phyloP scores from a whole-genome alignment of 208 protist genomes.

The Leishmania mexicana region DNA sequence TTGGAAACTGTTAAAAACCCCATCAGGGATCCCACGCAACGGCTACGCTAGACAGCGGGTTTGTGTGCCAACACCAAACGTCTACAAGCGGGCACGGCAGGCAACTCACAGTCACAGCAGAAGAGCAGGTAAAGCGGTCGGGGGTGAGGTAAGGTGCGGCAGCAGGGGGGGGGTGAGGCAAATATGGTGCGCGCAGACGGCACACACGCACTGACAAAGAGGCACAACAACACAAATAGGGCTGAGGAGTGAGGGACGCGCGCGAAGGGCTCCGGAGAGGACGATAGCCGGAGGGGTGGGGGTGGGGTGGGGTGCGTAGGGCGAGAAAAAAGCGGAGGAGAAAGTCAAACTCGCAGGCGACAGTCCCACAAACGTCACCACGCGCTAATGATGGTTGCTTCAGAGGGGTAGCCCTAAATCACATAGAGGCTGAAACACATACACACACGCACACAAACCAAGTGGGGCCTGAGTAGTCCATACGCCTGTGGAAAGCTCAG shows the following conservation, averaged over 20 bases:
- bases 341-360: not conserved
- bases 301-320: not conserved
- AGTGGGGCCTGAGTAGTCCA: not conserved
- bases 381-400: not conserved
- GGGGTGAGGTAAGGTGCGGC: not conserved
- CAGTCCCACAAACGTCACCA: not conserved
- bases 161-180: not conserved
- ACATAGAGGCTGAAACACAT: not conserved
- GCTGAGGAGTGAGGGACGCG: not conserved
- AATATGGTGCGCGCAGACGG: not conserved
- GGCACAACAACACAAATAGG: not conserved
- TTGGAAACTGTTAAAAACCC: slow-evolving; percentile 18
- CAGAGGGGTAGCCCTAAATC: not conserved
- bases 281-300: not conserved
- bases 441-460: not conserved
- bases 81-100: not conserved
- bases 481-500: not conserved
- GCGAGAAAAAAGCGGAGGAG: not conserved
- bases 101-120: not conserved
- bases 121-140: not conserved
- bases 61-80: not conserved
- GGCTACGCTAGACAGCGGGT: too few species aligned
- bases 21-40: slow-evolving; percentile 4
- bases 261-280: not conserved
- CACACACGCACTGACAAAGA: not conserved